phyloP scores from a whole-genome alignment of 2,329 filamentous ascomycete genomes.

The Scedosporium apiospermum region DNA sequence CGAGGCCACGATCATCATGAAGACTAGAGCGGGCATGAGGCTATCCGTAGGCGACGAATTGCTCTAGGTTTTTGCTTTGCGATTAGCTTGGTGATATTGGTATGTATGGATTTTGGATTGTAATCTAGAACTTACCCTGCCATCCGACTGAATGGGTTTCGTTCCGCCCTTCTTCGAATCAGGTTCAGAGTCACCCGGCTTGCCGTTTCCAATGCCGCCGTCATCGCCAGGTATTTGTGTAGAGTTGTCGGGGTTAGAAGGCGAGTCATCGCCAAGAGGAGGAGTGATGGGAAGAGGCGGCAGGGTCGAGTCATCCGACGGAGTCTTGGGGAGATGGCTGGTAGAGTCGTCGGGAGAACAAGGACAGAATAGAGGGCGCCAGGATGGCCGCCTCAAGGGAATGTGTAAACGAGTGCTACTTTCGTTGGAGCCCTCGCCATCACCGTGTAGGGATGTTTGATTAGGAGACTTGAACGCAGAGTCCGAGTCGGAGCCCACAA shows the following conservation, averaged over 20 bases:
- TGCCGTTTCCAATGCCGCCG: neutral
- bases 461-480: neutral
- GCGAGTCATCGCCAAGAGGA: neutral
- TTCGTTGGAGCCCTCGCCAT: neutral
- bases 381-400: neutral
- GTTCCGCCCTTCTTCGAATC: neutral
- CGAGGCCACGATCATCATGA: neutral
- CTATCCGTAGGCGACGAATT: neutral
- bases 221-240: neutral
- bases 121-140: neutral
- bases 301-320: neutral
- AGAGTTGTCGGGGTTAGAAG: neutral
- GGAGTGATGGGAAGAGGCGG: neutral
- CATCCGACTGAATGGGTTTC: neutral
- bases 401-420: neutral
- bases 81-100: neutral
- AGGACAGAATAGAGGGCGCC: conserved; percentile 5
- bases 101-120: neutral
- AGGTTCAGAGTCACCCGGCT: neutral
- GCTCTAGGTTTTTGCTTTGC: neutral
- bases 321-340: neutral
- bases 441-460: neutral
- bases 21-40: neutral
- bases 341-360: conserved; percentile 1
- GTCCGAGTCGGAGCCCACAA: neutral